Evolutionary conservation across 2,329 filamentous ascomycete species (phyloP), one percentile per base, ranked within the genome.

Genomic region (Cytospora leucostoma): DNA sequence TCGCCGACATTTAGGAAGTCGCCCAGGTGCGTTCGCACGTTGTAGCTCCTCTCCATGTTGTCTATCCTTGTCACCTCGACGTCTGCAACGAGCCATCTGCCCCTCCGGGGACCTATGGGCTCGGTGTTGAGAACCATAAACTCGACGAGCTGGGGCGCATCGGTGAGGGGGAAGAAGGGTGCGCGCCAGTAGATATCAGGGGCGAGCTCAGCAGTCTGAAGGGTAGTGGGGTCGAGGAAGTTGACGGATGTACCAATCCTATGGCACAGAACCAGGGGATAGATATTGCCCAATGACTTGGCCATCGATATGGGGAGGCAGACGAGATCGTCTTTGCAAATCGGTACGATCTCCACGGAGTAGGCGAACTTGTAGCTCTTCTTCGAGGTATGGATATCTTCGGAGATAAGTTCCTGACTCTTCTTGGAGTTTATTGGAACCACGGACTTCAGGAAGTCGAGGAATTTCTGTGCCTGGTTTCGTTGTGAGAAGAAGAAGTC

Each of bases 301-400:
- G 95, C 95, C 64, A 98, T 81, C 69, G 92, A 93, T 67, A 97
- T 88, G 0, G 95, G 95, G 40, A 99, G 80, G 1, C 92, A 93
- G n/a, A 99, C 92, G 34, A 99, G 81, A 73, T 99, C 95, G 71
- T 99, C 95, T 77, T 97, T 97, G 82, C 95, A 98, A 56, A 99
- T 93, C 1, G 95, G 95, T 33, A 98, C 89, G 56, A 99, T 77
- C 74, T 97, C 92, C 60, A 90, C 87, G 0, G 93, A 96, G 77
- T 88, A 98, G 53, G 91, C 89, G 78, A 97, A 97, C 76, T 99
- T 99, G 84, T 94, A 98, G 38, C 89, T 93, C 77, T 92, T 95
- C 65, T 88, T 90, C 17, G 90, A 91, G 0, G 93, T 97, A 78
- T 99, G 95, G 13, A 89, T 86, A 76, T 99, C 94, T 79, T 92